Base-by-base conservation (phyloP, 139 green algal genomes). In the Chlorella ohadii region DNA sequence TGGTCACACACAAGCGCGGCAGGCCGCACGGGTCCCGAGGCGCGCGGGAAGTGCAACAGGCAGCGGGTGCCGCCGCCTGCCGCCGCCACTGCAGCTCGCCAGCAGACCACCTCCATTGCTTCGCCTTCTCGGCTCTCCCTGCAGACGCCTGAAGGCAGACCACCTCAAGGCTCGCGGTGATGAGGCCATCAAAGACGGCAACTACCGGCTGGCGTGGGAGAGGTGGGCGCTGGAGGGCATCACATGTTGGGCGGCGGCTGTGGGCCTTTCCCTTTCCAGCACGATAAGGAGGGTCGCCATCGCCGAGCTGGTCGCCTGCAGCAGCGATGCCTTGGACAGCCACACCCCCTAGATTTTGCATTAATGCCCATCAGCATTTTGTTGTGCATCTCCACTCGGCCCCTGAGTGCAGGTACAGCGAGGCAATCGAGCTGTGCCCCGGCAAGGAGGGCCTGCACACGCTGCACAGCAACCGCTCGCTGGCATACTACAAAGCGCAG, bases 381-480 rank as follows among this genome's bases (percentile, higher is more conserved):
- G n/a, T n/a, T n/a, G n/a, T n/a, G n/a, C n/a, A n/a, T n/a, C n/a
- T n/a, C n/a, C n/a, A n/a, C n/a, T n/a, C n/a, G n/a, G n/a, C n/a
- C n/a, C n/a, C n/a, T n/a, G n/a, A n/a, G n/a, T n/a, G 67, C 78
- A 88, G 84, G 72, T 88, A 90, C 59, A 70, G 55, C 38, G 87
- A 90, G 65, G 87, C 85, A 0, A 61, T 91, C 3, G 28, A 81
- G 19, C 47, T 87, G 27, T 25, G 55, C 22, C 74, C 80, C 0
- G 64, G 75, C 72, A 68, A 23, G 44, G 31, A 61, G 1, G 51
- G 63, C 44, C 36, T 82, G 47, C 63, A 38, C 28, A 41, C 64
- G 19, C 74, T 91, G 41, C 75, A 81, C 55, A 81, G 73, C 79
- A 92, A 92, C 71, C 82, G 89, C 38, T 89, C 88, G 11, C 36